Evolutionary conservation across 2,329 filamentous ascomycete genomes (phyloP).

Genomic region (Leptoxyphium fumago): DNA sequence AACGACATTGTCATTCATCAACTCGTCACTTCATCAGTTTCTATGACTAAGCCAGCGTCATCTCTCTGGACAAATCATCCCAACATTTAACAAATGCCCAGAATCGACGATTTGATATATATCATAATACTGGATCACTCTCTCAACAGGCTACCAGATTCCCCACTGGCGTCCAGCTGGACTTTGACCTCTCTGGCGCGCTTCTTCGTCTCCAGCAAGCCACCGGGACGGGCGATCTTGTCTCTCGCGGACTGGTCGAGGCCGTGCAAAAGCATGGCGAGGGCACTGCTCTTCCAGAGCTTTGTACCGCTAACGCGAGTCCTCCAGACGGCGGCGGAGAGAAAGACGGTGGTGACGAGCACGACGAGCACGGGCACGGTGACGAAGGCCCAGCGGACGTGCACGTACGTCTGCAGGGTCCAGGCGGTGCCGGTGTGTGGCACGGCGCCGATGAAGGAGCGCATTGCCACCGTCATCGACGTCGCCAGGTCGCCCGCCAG

Average conservation of each 20-base stretch:
- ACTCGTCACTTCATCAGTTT: not conserved
- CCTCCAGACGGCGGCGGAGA: slow-evolving; percentile 14
- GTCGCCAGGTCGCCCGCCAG: slow-evolving; percentile 23
- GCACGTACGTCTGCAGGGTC: slow-evolving; percentile 19
- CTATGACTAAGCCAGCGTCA: not conserved
- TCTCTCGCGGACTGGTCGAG: slow-evolving; percentile 13
- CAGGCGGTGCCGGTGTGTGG: slow-evolving; percentile 17
- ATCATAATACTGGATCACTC: not conserved
- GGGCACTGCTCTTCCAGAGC: slow-evolving; percentile 23
- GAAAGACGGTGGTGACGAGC: slow-evolving; percentile 17
- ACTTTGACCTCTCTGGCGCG: slow-evolving; percentile 2
- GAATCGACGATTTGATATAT: no score
- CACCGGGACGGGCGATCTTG: not conserved
- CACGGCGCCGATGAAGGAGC: slow-evolving; percentile 14
- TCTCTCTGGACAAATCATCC: not conserved
- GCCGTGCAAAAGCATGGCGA: slow-evolving; percentile 24
- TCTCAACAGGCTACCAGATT: not conserved
- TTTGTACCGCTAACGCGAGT: slow-evolving; percentile 13
- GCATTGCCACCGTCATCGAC: slow-evolving; percentile 23
- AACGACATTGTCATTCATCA: not conserved
- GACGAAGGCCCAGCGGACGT: slow-evolving; percentile 24
- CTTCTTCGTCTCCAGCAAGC: slow-evolving; percentile 1
- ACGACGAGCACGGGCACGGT: slow-evolving; percentile 20
- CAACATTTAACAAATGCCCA: no score
- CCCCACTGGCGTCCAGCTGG: slow-evolving; percentile 1